Evolutionary conservation across 2,329 filamentous ascomycete species (phyloP).

Genomic region (Ascochyta lentis): DNA sequence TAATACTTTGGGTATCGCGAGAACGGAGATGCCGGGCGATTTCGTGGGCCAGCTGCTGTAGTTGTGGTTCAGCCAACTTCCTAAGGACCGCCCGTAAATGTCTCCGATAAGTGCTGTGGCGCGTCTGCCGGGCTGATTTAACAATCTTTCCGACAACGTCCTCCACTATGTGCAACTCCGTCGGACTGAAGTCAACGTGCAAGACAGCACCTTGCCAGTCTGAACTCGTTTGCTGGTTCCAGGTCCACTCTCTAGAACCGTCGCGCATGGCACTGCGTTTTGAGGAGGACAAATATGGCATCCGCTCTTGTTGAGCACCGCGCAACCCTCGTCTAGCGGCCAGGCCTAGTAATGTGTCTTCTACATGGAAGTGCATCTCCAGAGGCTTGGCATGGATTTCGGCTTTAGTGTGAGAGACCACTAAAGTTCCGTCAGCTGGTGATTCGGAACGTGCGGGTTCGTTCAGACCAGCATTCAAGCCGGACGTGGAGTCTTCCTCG

Average conservation of each 20-base stretch:
- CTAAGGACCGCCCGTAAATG: slow-evolving; percentile 32
- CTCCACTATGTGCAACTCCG: slow-evolving; percentile 36
- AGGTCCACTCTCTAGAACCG: slow-evolving; percentile 23
- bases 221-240: slow-evolving; percentile 32
- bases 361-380: slow-evolving; percentile 23
- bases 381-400: slow-evolving; percentile 27
- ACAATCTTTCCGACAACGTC: slow-evolving; percentile 18
- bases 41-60: slow-evolving; percentile 26
- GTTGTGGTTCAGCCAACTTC: slow-evolving; percentile 29
- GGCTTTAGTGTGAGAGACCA: slow-evolving; percentile 19
- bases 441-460: slow-evolving; percentile 16
- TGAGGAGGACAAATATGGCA: slow-evolving; percentile 38
- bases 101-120: slow-evolving; percentile 26
- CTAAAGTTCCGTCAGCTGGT: slow-evolving; percentile 17
- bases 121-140: not conserved
- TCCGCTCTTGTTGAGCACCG: not conserved
- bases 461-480: not conserved
- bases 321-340: not conserved
- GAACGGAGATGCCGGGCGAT: slow-evolving; percentile 23
- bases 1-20: slow-evolving; percentile 32
- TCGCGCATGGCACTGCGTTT: slow-evolving; percentile 29
- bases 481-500: not conserved
- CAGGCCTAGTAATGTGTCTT: slow-evolving; percentile 33
- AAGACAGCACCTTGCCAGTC: slow-evolving; percentile 40
- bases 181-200: slow-evolving; percentile 43